phyloP scores from a whole-genome alignment of 257 asterid genomes.

The Jacaranda copaia region DNA sequence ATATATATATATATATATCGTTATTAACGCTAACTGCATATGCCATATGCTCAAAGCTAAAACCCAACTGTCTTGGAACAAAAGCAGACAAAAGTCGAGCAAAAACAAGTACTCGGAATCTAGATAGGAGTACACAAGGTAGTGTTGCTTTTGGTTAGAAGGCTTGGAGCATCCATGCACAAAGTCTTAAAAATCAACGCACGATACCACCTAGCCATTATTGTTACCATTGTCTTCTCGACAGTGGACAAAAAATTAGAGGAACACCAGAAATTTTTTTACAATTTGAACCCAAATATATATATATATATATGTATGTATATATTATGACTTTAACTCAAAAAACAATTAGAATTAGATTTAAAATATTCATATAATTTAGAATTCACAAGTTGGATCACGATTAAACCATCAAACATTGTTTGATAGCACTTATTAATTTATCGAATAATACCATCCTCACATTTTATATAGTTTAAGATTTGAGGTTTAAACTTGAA shows the following conservation, averaged over 20 bases:
- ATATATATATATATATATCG: too few relatives aligned
- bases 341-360: too few relatives aligned
- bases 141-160: neutral
- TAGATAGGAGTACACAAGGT: neutral
- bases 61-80: conserved; percentile 11
- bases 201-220: neutral
- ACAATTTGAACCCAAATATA: neutral
- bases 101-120: conserved; percentile 24
- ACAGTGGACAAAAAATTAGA: neutral
- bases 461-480: too few relatives aligned
- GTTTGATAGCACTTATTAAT: too few relatives aligned
- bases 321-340: too few relatives aligned
- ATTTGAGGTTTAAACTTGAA: too few relatives aligned
- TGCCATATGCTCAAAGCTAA: neutral
- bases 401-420: too few relatives aligned
- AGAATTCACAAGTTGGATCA: too few relatives aligned
- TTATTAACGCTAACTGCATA: neutral
- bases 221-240: neutral
- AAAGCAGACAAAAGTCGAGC: neutral
- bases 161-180: neutral
- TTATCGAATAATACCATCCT: too few relatives aligned
- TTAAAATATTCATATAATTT: too few relatives aligned
- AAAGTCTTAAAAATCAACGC: conserved; percentile 20
- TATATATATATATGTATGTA: too few relatives aligned
- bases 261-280: neutral